These are phyloP conservation scores for Colletotrichum incanum DNA, from an alignment of 2,329 filamentous ascomycete species.

Conservation along the genomic window DNA sequence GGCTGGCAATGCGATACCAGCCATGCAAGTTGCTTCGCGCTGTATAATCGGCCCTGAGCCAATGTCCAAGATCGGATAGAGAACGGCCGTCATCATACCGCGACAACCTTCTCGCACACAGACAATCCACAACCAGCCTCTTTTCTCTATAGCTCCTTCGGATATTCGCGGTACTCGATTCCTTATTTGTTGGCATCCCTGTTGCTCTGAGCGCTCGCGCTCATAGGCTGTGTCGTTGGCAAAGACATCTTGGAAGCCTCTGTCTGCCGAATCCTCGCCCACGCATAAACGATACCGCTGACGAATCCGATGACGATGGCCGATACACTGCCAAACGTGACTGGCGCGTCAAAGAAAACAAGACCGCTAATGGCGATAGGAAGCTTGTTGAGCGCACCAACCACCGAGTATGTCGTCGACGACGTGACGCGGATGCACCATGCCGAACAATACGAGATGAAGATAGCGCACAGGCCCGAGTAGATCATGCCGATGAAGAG, in stretches of 20 bases:
- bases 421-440: slow-evolving; percentile 99
- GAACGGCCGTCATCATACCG: neutral
- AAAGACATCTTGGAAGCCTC: slow-evolving; percentile 76
- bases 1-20: neutral
- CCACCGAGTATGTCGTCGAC: slow-evolving; percentile 99
- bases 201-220: slow-evolving; percentile 92
- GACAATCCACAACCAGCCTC: neutral
- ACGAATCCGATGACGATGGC: slow-evolving; percentile 94
- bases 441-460: slow-evolving; percentile 99
- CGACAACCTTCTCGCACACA: neutral
- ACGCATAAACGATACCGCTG: slow-evolving; percentile 91
- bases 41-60: neutral
- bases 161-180: neutral
- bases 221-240: slow-evolving; percentile 82
- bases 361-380: slow-evolving; percentile 94
- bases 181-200: slow-evolving; percentile 79
- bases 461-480: slow-evolving; percentile 92
- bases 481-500: slow-evolving; percentile 93
- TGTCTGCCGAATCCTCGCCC: slow-evolving; percentile 88
- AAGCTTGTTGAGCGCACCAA: slow-evolving; percentile 97
- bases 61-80: neutral
- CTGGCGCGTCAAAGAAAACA: slow-evolving; percentile 94
- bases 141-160: neutral
- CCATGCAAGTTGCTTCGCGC: neutral
- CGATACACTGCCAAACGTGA: slow-evolving; percentile 91